phyloP scores from a whole-genome alignment of 2,329 filamentous ascomycete species.

The Ascochyta rabiei region DNA sequence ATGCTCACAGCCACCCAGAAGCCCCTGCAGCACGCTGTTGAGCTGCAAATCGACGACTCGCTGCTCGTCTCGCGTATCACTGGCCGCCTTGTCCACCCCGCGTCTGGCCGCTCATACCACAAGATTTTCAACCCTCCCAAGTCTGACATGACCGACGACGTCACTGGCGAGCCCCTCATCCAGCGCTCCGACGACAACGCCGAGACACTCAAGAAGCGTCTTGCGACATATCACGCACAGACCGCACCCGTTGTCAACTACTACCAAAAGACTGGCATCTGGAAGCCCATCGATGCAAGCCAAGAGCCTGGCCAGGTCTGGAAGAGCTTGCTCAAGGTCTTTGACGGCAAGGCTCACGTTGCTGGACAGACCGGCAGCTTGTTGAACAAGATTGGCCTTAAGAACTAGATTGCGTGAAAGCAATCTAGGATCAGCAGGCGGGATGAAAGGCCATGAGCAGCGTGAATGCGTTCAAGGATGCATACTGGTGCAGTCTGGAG shows the following conservation, averaged over 20 bases:
- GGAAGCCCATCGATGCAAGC: slow-evolving; percentile 92
- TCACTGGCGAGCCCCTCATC: slow-evolving; percentile 94
- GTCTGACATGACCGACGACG: slow-evolving; percentile 89
- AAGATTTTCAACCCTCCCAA: slow-evolving; percentile 99
- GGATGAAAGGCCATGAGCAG: background rate
- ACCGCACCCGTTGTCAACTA: slow-evolving; percentile 91
- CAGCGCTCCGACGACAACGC: slow-evolving; percentile 98
- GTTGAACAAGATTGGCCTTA: slow-evolving; percentile 61
- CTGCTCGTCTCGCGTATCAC: slow-evolving; percentile 96
- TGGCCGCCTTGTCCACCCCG: slow-evolving; percentile 92
- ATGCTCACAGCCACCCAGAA: slow-evolving; percentile 83
- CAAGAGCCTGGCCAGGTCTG: slow-evolving; percentile 95
- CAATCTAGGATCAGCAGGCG: background rate
- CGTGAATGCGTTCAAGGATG: background rate
- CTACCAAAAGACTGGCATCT: slow-evolving; percentile 98
- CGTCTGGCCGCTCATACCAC: slow-evolving; percentile 96
- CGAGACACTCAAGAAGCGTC: slow-evolving; percentile 91
- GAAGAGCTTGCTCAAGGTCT: slow-evolving; percentile 87
- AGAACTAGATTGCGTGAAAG: slow-evolving; percentile 49
- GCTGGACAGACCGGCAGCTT: slow-evolving; percentile 52
- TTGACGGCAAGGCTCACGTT: slow-evolving; percentile 63
- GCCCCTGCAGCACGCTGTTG: slow-evolving; percentile 90
- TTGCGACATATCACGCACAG: slow-evolving; percentile 92
- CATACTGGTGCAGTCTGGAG: background rate
- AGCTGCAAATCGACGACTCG: slow-evolving; percentile 94